Conservation (phyloP, 1,284 basidiomycete genomes). For the Meira miltonrushii region DNA sequence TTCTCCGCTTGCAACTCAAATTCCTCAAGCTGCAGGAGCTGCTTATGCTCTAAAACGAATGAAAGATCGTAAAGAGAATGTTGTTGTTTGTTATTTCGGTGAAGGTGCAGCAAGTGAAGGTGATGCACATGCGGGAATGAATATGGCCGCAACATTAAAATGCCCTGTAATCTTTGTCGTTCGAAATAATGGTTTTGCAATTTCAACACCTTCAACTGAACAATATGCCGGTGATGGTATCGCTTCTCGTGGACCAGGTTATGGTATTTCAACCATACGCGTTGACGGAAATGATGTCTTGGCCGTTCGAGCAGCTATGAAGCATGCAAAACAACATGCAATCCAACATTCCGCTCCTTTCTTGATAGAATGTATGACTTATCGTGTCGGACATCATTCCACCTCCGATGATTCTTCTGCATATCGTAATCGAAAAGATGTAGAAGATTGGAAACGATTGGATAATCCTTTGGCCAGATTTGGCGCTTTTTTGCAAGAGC, state of each 20-base stretch:
- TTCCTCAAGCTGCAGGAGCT: slow-evolving; percentile 90
- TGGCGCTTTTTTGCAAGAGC: slow-evolving; percentile 66
- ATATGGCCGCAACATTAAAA: slow-evolving; percentile 48
- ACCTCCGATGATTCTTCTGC: slow-evolving; percentile 91
- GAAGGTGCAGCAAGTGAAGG: slow-evolving; percentile 61
- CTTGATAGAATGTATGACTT: slow-evolving; percentile 65
- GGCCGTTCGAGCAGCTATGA: slow-evolving; percentile 75
- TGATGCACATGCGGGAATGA: slow-evolving; percentile 59
- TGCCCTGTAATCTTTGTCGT: slow-evolving; percentile 41
- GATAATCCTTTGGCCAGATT: slow-evolving; percentile 85
- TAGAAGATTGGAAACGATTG: slow-evolving; percentile 18
- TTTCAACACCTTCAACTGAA: slow-evolving; percentile 82
- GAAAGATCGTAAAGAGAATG: slow-evolving; percentile 59
- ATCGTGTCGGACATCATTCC: slow-evolving; percentile 78
- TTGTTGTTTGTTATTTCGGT: slow-evolving; percentile 88
- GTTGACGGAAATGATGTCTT: slow-evolving; percentile 92
- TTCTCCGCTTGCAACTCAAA: slow-evolving; percentile 87
- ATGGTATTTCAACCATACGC: slow-evolving; percentile 63
- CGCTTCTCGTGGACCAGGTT: slow-evolving; percentile 79
- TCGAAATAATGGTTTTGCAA: slow-evolving; percentile 83
- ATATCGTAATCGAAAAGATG: slow-evolving; percentile 57
- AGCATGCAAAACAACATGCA: slow-evolving; percentile 71
- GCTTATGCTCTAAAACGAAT: slow-evolving; percentile 80
- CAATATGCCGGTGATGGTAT: slow-evolving; percentile 61
- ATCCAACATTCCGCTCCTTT: slow-evolving; percentile 71